Evolutionary conservation across 179 eudicot species (phyloP), one percentile per base, ranked within the genome.

Genomic region (Carnegiea gigantea): DNA sequence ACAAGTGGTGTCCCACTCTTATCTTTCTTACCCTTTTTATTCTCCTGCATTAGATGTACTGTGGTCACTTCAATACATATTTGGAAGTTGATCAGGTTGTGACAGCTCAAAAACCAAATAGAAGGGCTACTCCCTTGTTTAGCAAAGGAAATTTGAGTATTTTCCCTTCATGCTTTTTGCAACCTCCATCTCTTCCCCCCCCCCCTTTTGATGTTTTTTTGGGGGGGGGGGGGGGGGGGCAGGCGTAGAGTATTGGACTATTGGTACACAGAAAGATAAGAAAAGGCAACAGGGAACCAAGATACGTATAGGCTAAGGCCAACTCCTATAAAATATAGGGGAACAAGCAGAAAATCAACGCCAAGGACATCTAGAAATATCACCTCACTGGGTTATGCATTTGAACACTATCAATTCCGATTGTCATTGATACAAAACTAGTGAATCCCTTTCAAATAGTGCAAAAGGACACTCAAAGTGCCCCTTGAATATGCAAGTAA

Each of bases 1-100:
- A 95, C 92, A 81, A 96, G 92, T 15, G 99, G 88, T 80, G 92
- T 86, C 57, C 96, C 98, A 67, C 84, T 75, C 87, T 89, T 92
- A 30, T 86, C 97, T 84, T 92, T 92, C 81, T 86, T 90, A 76
- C 67, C 78, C 87, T 91, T 96, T 73, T 74, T 86, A 62, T 78
- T 85, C 54, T 81, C 91, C 97, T 93, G 90, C 70, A 54, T 79
- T 8, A 36, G 36, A 51, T 51, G 48, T 75, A 40, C 20, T 65
- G 46, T 49, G 51, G 53, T 73, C 33, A 53, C 20, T 17, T 9
- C 57, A 23, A 57, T 30, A 18, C 24, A n/a, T 21, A 71, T 51
- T 10, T 53, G 76, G 68, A 79, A 53, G n/a, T 44, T 44, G 46
- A 77, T 70, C 51, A 38, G 76, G 64, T 21, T 48, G 10, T 12